Evolutionary conservation across 2,329 filamentous ascomycete genomes (phyloP), one percentile per base, ranked within the genome.

Genomic region (Sporothrix schenckii): DNA sequence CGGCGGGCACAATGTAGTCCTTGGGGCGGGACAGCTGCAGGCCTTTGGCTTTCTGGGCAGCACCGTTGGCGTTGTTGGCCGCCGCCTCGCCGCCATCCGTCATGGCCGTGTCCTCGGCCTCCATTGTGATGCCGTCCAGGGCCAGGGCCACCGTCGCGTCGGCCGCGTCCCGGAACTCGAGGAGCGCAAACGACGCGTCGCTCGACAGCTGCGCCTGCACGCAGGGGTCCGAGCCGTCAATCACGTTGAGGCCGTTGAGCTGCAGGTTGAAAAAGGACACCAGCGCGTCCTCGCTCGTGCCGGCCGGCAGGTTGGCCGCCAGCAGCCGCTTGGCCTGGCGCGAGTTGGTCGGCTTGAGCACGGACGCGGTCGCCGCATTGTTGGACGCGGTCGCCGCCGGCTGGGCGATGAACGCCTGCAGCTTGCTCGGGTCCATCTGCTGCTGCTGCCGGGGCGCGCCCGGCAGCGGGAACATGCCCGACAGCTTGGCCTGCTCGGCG

Each of bases 381-480:
- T 92, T 87, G 77, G 89, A 82, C 69, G 67, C 21, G 30, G 47
- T 6, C 53, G 49, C 10, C 88, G 88, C 16, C 16, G 94, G 92
- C 78, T 96, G 93, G 79, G 92, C 94, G 88, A 97, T 96, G 80
- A 99, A 97, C 27, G 94, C 93, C 79, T 97, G 93, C 63, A 99
- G 86, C 80, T 94, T 94, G 76, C 89, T 92, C 19, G 94, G 94
- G 76, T 99, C 95, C 90, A 98, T 95, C 47, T 93, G 91, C 77
- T 97, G 94, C 77, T 97, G 94, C 80, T 97, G 93, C 75, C 95
- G 89, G 69, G 95, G 95, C 72, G 95, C 95, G 74, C 95, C 95
- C 3, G 95, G 95, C 60, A 99, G 88, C 72, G 96, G 94, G 83
- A 99, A 99, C 95, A 99, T 97, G 83, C 94, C 91, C 75, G 96